Conservation (phyloP, 2,329 filamentous ascomycete species). For the Sporothrix mexicana region DNA sequence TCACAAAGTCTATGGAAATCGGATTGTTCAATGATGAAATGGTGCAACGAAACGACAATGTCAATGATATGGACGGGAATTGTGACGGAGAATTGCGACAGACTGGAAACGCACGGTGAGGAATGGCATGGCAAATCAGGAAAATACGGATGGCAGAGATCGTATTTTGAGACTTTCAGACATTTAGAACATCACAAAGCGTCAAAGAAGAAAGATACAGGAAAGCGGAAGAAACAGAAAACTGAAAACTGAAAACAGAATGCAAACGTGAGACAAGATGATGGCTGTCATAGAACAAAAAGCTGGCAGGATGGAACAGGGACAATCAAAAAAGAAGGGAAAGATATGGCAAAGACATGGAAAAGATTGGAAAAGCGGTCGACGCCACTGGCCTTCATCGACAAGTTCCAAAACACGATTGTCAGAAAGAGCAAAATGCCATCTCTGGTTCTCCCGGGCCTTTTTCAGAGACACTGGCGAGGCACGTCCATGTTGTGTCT, state of each 20-base stretch:
- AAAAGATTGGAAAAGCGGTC: not conserved
- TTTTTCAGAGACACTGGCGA: conserved; percentile 22
- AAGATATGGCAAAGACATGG: too few relatives aligned
- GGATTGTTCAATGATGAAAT: too few relatives aligned
- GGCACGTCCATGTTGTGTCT: not conserved
- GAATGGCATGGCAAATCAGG: not conserved
- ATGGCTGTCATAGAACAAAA: not conserved
- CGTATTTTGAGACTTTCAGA: not conserved
- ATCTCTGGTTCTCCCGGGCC: conserved; percentile 10
- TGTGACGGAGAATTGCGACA: not conserved
- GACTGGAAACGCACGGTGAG: not conserved
- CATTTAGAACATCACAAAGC: not conserved
- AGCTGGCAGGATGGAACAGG: not conserved
- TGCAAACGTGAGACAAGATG: not conserved
- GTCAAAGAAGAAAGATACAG: not conserved
- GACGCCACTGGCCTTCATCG: not conserved
- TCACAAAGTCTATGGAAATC: not conserved
- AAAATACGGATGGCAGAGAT: not conserved
- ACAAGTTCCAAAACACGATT: conserved; percentile 24
- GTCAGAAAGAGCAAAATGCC: conserved; percentile 12
- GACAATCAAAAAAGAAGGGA: too few relatives aligned
- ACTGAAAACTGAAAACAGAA: not conserved
- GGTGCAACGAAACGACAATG: not conserved
- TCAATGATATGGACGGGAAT: not conserved
- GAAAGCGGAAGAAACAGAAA: not conserved